A percentile compares a stretch with the other conserved stretches of the same genome.
These are phyloP conservation scores for Coemansia sp. DNA, from an alignment of 192 early-diverging fungal genomes.

Conservation along the genomic window DNA sequence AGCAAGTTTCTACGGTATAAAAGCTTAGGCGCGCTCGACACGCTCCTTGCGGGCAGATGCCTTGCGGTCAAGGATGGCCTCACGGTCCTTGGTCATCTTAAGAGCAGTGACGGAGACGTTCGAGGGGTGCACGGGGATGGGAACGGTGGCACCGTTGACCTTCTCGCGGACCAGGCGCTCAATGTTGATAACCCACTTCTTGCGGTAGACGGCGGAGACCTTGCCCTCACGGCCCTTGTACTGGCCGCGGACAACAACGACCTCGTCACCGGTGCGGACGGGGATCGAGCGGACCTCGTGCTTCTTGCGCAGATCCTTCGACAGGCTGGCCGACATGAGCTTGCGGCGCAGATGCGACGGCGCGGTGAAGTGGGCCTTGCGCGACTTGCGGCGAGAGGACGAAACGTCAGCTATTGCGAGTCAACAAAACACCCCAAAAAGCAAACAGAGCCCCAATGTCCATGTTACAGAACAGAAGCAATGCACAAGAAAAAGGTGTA, in stretches of 20 bases:
- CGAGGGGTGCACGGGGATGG: constrained; percentile 95
- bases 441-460: constrained; percentile 3
- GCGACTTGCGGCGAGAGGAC: constrained; percentile 86
- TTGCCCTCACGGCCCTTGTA: constrained; percentile 98
- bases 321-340: constrained; percentile 95
- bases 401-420: constrained; percentile 66
- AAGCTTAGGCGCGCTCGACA: constrained; percentile 31
- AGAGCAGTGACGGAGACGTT: constrained; percentile 96
- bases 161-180: constrained; percentile 97
- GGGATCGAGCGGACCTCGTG: constrained; percentile 95
- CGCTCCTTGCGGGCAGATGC: constrained; percentile 47
- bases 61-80: constrained; percentile 88
- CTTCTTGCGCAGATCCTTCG: constrained; percentile 98
- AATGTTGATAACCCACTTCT: constrained; percentile 99
- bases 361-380: constrained; percentile 99
- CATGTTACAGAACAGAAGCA: neutral
- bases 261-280: constrained; percentile 97
- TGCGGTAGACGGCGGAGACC: constrained; percentile 95
- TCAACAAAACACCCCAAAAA: constrained; percentile 1
- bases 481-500: constrained; percentile 1
- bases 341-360: constrained; percentile 89
- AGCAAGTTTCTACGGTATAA: neutral
- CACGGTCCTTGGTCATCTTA: constrained; percentile 97
- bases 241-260: constrained; percentile 89
- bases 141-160: constrained; percentile 90